Evolutionary conservation across 495 filamentous ascomycete species (phyloP), one percentile per base, ranked within the genome.

Genomic region (Aspergillus cavernicola): DNA sequence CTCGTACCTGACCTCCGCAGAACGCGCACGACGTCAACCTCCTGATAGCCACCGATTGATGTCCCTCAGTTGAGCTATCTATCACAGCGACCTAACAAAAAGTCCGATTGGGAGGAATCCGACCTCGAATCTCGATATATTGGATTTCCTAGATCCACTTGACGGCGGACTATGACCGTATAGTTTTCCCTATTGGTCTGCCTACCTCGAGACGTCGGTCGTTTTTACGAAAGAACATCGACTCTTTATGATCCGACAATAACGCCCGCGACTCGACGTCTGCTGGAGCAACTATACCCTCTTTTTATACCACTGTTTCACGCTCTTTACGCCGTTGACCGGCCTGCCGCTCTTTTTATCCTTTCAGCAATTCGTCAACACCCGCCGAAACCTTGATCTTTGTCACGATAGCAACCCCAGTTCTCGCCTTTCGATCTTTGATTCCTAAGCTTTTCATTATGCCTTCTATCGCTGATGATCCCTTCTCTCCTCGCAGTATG

Each of bases 261-360:
- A 51, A 63, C 63, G 62, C 68, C 67, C 68, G 67, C 68, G 68
- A 73, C 71, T 73, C 66, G 70, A 73, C 68, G 71, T 66, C 65
- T 53, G 60, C 54, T 65, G 56, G 68, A 72, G 69, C 67, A 41
- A 58, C 16, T 43, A 31, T 54, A 65, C 66, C 52, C 62, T 71
- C 61, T 52, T 64, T 68, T 66, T 31, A 39, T 51, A 54, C 33
- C 11, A 33, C 20, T 36, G 26, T 39, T 19, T n/a, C 18, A 35
- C 56, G 55, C 60, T 48, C 60, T 48, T 53, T 63, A 50, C 56
- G 64, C 64, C 64, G 64, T 66, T 66, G 64, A 66, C 42, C 64
- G 64, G 64, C 61, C 54, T 28, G 53, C 41, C 60, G 38, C 61
- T 61, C 60, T 48, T 55, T n/a, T 60, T 41, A 43, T 55, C 46